Percentiles rank a stretch among this genome's conserved stretches.
phyloP scores from a whole-genome alignment of 2,329 filamentous ascomycete genomes.

The Diaporthe australafricana region DNA sequence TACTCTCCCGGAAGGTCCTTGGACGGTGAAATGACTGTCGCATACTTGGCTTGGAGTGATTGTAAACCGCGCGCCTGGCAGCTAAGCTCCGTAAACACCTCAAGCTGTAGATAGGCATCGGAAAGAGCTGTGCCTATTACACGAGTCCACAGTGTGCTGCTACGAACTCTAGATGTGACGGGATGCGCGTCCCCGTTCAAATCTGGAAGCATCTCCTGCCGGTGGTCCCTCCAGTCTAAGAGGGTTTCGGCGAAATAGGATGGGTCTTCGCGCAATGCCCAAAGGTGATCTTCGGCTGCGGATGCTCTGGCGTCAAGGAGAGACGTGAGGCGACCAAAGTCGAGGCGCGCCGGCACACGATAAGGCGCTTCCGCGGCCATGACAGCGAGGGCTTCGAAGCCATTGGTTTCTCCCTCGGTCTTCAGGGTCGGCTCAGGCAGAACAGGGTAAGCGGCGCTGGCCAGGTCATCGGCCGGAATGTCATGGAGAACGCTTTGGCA shows the following conservation, averaged over 20 bases:
- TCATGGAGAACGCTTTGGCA: conserved; percentile 63
- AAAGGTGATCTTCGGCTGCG: conserved; percentile 64
- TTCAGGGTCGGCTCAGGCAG: conserved; percentile 52
- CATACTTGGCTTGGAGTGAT: conserved; percentile 49
- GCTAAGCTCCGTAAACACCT: conserved; percentile 53
- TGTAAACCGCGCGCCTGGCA: conserved; percentile 44
- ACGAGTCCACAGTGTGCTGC: conserved; percentile 52
- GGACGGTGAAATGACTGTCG: conserved; percentile 44
- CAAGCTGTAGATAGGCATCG: conserved; percentile 50
- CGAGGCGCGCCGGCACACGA: conserved; percentile 56
- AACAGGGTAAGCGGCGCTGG: conserved; percentile 45
- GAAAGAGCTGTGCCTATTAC: conserved; percentile 50
- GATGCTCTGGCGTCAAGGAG: conserved; percentile 55
- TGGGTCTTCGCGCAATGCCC: conserved; percentile 68
- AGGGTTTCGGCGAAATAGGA: conserved; percentile 63
- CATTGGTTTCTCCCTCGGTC: conserved; percentile 44
- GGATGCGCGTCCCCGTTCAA: conserved; percentile 47
- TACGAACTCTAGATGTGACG: conserved; percentile 30
- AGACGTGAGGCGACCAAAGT: conserved; percentile 56
- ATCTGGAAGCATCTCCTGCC: conserved; percentile 57
- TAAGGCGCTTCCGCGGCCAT: conserved; percentile 65
- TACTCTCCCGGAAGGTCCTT: conserved; percentile 53
- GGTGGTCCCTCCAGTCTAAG: conserved; percentile 58
- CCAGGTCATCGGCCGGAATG: conserved; percentile 48
- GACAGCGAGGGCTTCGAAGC: conserved; percentile 51